A percentile compares a stretch with the other conserved stretches of the same genome.
These are phyloP conservation scores for Saturnispora sanitii DNA, from an alignment of 805 yeast genomes.

Conservation along the genomic window DNA sequence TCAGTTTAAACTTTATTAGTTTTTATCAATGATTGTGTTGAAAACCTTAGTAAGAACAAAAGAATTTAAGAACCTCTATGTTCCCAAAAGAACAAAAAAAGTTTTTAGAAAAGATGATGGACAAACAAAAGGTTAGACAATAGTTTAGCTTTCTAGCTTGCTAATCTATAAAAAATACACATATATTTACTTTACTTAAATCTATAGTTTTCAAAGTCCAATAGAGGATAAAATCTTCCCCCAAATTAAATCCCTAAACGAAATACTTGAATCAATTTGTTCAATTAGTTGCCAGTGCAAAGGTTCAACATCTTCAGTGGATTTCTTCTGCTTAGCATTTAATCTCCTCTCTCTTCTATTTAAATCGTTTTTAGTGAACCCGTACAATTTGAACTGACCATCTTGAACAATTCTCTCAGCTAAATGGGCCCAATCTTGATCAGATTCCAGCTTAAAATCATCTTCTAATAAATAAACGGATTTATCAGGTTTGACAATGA, in stretches of 20 bases:
- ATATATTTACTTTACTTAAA: too few relatives aligned
- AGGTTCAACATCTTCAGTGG: background rate
- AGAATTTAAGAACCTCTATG: conserved; percentile 53
- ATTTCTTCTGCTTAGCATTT: conserved; percentile 4
- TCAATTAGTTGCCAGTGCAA: conserved; percentile 8
- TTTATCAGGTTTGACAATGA: conserved; percentile 16
- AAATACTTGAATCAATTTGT: conserved; percentile 8
- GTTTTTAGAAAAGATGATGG: conserved; percentile 58
- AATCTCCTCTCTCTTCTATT: conserved; percentile 14
- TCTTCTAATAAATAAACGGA: conserved; percentile 11
- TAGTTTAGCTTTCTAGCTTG: background rate
- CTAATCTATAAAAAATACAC: too few relatives aligned
- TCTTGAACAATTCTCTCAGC: conserved; percentile 10
- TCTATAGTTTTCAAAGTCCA: too few relatives aligned
- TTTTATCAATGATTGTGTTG: too few relatives aligned
- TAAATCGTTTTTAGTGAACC: conserved; percentile 10
- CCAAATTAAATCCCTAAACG: conserved; percentile 7
- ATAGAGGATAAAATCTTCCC: conserved; percentile 6
- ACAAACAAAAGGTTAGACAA: conserved; percentile 44
- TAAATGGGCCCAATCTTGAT: conserved; percentile 9
- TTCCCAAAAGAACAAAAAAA: conserved; percentile 74
- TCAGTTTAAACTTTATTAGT: too few relatives aligned
- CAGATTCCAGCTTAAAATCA: conserved; percentile 8
- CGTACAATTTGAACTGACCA: conserved; percentile 12
- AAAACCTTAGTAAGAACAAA: conserved; percentile 58